Conservation (phyloP, 495 filamentous ascomycete species). For the Hypomontagnella monticulosa region DNA sequence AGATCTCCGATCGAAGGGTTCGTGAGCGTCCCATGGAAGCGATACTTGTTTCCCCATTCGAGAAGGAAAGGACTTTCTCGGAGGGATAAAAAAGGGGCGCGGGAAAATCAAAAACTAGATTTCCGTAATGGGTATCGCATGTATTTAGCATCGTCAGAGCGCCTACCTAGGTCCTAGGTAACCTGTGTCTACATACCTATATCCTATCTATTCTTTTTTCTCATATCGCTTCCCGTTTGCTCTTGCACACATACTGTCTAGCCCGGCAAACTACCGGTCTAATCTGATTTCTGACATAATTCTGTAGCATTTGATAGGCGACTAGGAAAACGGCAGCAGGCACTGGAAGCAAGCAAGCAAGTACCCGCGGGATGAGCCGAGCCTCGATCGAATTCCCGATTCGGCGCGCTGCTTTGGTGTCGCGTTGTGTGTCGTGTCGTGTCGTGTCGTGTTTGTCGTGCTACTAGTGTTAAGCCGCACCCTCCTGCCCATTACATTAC, state of each 20-base stretch:
- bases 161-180: background rate
- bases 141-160: slow-evolving; percentile 19
- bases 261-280: background rate
- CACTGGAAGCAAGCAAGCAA: background rate
- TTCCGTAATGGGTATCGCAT: slow-evolving; percentile 7
- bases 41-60: background rate
- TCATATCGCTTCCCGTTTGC: background rate
- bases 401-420: slow-evolving; percentile 4
- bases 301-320: slow-evolving; percentile 4
- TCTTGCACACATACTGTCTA: background rate
- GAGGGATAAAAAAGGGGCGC: slow-evolving; percentile 11
- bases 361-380: slow-evolving; percentile 2
- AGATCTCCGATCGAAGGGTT: background rate
- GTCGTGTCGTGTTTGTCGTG: background rate
- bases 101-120: slow-evolving; percentile 9
- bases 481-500: slow-evolving; percentile 8
- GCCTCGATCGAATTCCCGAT: slow-evolving; percentile 5
- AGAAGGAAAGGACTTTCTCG: slow-evolving; percentile 3
- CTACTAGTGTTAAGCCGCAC: background rate
- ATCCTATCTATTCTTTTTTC: background rate
- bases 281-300: background rate
- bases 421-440: background rate
- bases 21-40: slow-evolving; percentile 1
- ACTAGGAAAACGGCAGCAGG: background rate
- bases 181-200: slow-evolving; percentile 1